Percentiles rank a stretch among this genome's conserved stretches.
phyloP scores from a whole-genome alignment of 345 rosid genomes.

The Salix brachista region DNA sequence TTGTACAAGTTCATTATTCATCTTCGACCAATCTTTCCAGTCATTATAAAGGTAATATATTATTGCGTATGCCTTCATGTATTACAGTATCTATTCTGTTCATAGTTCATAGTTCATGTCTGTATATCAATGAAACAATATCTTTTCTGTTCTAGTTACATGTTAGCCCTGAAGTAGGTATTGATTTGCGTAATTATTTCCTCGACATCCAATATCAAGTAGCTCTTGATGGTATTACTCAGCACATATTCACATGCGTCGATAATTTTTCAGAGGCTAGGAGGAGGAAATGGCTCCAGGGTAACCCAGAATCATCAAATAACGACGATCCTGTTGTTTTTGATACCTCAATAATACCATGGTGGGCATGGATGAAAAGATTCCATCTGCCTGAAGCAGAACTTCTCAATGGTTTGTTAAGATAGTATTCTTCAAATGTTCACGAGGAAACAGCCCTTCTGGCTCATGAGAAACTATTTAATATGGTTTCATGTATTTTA shows the following conservation, averaged over 20 bases:
- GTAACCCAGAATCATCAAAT: constrained; percentile 70
- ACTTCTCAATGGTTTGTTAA: constrained; percentile 65
- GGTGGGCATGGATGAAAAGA: constrained; percentile 97
- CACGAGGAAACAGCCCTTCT: not conserved
- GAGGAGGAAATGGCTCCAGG: constrained; percentile 83
- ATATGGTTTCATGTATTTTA: constrained; percentile 10
- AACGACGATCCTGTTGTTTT: constrained; percentile 76
- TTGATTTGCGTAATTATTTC: not conserved
- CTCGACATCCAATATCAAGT: not conserved
- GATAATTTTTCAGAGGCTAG: constrained; percentile 62
- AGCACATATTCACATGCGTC: not conserved
- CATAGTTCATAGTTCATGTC: not conserved
- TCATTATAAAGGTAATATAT: too few species aligned
- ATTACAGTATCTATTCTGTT: not conserved
- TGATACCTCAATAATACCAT: constrained; percentile 80
- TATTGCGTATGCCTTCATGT: too few species aligned
- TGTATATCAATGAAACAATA: not conserved
- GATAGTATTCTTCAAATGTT: not conserved
- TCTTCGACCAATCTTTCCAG: too few species aligned
- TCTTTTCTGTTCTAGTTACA: not conserved
- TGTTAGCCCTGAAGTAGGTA: not conserved
- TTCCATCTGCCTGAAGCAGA: constrained; percentile 94
- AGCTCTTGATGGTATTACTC: not conserved
- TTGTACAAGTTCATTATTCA: not conserved
- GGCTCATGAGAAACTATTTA: constrained; percentile 2